phyloP scores from a whole-genome alignment of 1,284 basidiomycete species.

The Boletus sp. region DNA sequence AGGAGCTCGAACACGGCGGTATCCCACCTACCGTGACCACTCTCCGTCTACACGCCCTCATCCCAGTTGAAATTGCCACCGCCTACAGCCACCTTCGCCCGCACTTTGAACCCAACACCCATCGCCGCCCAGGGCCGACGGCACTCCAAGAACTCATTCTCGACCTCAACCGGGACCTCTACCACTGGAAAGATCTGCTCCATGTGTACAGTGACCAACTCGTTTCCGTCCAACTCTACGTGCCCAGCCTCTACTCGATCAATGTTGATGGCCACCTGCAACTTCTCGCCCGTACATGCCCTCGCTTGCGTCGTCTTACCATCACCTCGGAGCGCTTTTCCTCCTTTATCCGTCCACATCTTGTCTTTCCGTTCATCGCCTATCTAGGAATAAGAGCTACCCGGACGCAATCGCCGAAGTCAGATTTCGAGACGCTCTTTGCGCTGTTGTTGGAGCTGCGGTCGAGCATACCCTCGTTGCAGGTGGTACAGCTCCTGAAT shows the following conservation, averaged over 20 bases:
- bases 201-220: conserved; percentile 16
- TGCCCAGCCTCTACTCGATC: not conserved
- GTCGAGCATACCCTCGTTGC: conserved; percentile 19
- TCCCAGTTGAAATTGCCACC: not conserved
- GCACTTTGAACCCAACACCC: not conserved
- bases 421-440: conserved; percentile 14
- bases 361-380: conserved; percentile 17
- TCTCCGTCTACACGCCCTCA: conserved; percentile 5
- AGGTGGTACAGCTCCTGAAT: conserved; percentile 23
- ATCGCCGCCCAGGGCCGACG: not conserved
- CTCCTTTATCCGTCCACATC: not conserved
- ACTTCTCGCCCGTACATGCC: conserved; percentile 17
- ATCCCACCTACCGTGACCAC: conserved; percentile 22
- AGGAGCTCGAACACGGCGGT: not conserved
- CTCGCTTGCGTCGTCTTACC: conserved; percentile 20
- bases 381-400: conserved; percentile 18
- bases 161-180: not conserved
- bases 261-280: not conserved
- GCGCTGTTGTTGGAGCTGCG: conserved; percentile 13
- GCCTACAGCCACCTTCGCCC: not conserved
- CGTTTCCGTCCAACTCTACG: conserved; percentile 15
- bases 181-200: conserved; percentile 15
- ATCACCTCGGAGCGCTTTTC: conserved; percentile 13
- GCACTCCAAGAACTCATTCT: conserved; percentile 24
- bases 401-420: conserved; percentile 7